Evolutionary conservation across 1,139 yeast genomes (phyloP).

Genomic region (Yamadazyma atlantica): DNA sequence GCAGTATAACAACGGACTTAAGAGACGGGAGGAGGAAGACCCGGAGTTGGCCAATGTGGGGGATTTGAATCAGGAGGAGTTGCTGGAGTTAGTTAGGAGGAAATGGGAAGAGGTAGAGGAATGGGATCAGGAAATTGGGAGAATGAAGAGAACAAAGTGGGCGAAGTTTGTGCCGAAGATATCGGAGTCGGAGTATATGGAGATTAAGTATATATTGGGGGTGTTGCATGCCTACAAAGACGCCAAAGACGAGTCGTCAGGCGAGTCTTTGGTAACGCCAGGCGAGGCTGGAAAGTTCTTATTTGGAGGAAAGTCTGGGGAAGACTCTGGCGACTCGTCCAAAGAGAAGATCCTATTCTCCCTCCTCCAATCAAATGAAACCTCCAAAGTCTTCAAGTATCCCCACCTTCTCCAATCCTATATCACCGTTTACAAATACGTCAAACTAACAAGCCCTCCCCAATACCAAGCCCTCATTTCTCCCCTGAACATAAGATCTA

Average conservation of each 20-base stretch:
- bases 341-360: too few species aligned
- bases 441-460: constrained; percentile 42
- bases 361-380: constrained; percentile 56
- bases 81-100: constrained; percentile 16
- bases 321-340: too few species aligned
- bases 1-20: constrained; percentile 21
- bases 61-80: too few species aligned
- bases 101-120: constrained; percentile 29
- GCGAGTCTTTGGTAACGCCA: constrained; percentile 13
- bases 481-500: constrained; percentile 40
- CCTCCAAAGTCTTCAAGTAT: constrained; percentile 44
- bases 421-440: constrained; percentile 50
- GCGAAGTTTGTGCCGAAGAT: constrained; percentile 30
- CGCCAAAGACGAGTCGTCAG: constrained; percentile 10
- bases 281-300: too few species aligned
- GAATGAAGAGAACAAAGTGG: constrained; percentile 30
- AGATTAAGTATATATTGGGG: constrained; percentile 35
- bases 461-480: constrained; percentile 39
- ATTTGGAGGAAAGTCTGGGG: too few species aligned
- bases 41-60: constrained; percentile 17
- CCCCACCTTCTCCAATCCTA: constrained; percentile 55
- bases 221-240: constrained; percentile 24
- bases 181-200: constrained; percentile 38
- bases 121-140: constrained; percentile 37
- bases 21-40: constrained; percentile 20